Conservation (phyloP, 2,329 filamentous ascomycete species). For the Ciborinia camelliae region DNA sequence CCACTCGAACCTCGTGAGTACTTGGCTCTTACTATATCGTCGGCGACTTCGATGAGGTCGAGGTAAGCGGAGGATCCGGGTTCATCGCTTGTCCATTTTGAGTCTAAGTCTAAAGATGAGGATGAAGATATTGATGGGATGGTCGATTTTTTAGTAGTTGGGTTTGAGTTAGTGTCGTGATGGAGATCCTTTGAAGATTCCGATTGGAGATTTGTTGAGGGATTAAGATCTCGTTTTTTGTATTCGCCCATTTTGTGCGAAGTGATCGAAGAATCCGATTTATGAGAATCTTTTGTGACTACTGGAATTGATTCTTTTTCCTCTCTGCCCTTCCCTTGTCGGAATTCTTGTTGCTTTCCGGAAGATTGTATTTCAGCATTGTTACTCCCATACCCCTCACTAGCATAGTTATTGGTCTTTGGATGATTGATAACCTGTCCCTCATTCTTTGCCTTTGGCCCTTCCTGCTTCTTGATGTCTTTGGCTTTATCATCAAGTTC, state of each 20-base stretch:
- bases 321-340: neutral
- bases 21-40: constrained; percentile 24
- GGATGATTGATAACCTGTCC: neutral
- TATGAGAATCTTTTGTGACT: neutral
- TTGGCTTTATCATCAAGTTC: neutral
- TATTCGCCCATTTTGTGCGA: neutral
- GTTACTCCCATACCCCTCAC: neutral
- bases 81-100: constrained; percentile 28
- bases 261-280: neutral
- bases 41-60: constrained; percentile 36
- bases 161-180: neutral
- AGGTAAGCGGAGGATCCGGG: constrained; percentile 33
- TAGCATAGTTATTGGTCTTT: neutral
- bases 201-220: neutral
- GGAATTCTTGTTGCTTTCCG: neutral
- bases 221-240: neutral
- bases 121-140: neutral
- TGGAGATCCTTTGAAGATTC: neutral
- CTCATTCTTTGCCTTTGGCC: neutral
- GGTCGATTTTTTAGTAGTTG: neutral
- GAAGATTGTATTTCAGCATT: neutral
- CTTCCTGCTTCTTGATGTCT: neutral
- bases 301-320: neutral
- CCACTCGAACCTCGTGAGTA: constrained; percentile 21
- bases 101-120: neutral